These are phyloP conservation scores for Mallotus nudiflorus DNA, from an alignment of 345 rosid species.

Conservation along the genomic window DNA sequence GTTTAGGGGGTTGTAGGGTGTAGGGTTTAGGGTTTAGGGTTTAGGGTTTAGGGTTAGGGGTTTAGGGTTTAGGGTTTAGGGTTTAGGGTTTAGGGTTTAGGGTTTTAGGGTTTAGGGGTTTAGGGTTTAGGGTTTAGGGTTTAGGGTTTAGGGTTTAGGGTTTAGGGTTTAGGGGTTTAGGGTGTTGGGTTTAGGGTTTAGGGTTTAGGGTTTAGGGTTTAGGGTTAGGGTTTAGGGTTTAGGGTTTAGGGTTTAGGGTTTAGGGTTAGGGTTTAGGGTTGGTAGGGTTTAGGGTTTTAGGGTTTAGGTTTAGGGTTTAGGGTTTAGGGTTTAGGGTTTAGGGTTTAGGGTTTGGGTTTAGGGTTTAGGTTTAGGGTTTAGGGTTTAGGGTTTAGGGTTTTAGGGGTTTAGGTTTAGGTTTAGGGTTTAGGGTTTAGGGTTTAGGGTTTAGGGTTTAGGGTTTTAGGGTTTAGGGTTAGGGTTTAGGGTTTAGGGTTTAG, in stretches of 20 bases:
- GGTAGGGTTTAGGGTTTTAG: too few relatives aligned
- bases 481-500: constrained; percentile 3
- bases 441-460: constrained; percentile 19
- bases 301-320: too few relatives aligned
- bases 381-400: too few relatives aligned
- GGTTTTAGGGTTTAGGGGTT: constrained; percentile 19
- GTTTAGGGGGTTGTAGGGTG: background rate
- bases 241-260: constrained; percentile 10
- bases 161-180: constrained; percentile 13
- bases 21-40: background rate
- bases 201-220: constrained; percentile 10
- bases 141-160: constrained; percentile 15
- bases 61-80: background rate
- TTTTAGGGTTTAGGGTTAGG: constrained; percentile 13
- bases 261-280: constrained; percentile 8
- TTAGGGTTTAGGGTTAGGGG: background rate
- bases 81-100: background rate
- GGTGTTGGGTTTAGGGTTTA: constrained; percentile 15
- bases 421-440: constrained; percentile 14
- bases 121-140: constrained; percentile 6
- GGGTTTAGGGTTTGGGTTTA: constrained; percentile 5
- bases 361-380: constrained; percentile 8
- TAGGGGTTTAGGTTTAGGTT: too few relatives aligned
- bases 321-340: constrained; percentile 2
- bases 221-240: constrained; percentile 8